Evolutionary conservation across 2,329 filamentous ascomycete genomes (phyloP).

Genomic region (Neofusicoccum ribis): DNA sequence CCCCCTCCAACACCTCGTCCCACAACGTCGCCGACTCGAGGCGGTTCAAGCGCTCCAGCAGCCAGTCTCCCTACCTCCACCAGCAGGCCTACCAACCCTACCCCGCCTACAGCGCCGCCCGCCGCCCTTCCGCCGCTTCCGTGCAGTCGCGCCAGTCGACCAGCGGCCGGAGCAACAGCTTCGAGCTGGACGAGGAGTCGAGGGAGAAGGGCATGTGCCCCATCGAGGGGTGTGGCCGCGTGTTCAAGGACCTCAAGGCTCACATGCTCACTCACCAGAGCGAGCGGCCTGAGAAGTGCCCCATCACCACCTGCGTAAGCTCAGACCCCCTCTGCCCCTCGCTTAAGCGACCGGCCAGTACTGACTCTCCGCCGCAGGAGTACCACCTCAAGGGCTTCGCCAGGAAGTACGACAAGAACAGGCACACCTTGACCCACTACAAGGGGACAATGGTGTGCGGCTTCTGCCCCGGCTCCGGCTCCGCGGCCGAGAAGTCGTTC

Average conservation of each 20-base stretch:
- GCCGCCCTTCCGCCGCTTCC: slow-evolving; percentile 70
- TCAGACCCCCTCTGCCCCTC: neutral
- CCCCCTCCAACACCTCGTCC: slow-evolving; percentile 57
- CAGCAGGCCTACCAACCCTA: slow-evolving; percentile 58
- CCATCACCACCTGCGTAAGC: slow-evolving; percentile 71
- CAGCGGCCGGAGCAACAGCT: slow-evolving; percentile 52
- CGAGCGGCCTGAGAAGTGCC: slow-evolving; percentile 91
- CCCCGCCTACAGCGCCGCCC: slow-evolving; percentile 46
- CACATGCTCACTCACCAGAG: slow-evolving; percentile 94
- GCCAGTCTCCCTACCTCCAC: slow-evolving; percentile 68
- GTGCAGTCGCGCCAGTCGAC: slow-evolving; percentile 66
- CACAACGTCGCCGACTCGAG: slow-evolving; percentile 39
- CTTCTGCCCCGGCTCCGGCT: slow-evolving; percentile 87
- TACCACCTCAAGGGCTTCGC: slow-evolving; percentile 93
- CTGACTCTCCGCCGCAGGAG: slow-evolving; percentile 45
- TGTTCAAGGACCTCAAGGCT: slow-evolving; percentile 89
- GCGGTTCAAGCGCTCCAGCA: slow-evolving; percentile 51
- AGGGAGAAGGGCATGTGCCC: slow-evolving; percentile 76
- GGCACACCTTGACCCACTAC: slow-evolving; percentile 92
- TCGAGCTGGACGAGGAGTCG: slow-evolving; percentile 39
- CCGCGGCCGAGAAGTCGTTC: slow-evolving; percentile 89
- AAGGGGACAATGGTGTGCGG: slow-evolving; percentile 97
- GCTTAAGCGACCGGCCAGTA: neutral
- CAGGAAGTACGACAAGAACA: slow-evolving; percentile 94
- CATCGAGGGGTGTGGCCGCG: slow-evolving; percentile 78